Evolutionary conservation across 1,284 basidiomycete genomes (phyloP).

Genomic region (Marasmius fiardii): DNA sequence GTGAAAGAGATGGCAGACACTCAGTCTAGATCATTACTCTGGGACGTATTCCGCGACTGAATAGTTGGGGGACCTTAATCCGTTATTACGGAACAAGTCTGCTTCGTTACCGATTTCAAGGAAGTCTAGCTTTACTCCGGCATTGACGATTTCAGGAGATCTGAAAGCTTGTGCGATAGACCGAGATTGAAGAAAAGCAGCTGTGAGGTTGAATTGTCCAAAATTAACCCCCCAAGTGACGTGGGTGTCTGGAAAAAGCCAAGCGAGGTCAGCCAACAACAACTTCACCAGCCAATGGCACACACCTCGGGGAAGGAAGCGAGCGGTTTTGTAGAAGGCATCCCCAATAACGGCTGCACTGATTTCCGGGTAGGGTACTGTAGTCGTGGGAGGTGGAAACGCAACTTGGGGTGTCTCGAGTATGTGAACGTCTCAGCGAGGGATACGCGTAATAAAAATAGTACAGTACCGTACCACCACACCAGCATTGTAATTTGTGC

Average conservation of each 20-base stretch:
- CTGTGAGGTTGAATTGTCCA: slow-evolving; percentile 51
- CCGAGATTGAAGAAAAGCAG: slow-evolving; percentile 52
- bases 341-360: slow-evolving; percentile 51
- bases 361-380: slow-evolving; percentile 64
- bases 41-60: slow-evolving; percentile 47
- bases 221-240: slow-evolving; percentile 73
- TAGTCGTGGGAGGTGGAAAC: slow-evolving; percentile 47
- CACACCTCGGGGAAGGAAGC: slow-evolving; percentile 48
- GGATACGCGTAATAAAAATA: background rate
- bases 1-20: background rate
- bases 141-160: slow-evolving; percentile 34
- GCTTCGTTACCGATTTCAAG: slow-evolving; percentile 67
- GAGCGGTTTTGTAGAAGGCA: slow-evolving; percentile 47
- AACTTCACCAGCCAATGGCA: background rate
- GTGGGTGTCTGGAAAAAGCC: slow-evolving; percentile 30
- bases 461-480: slow-evolving; percentile 31
- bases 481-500: slow-evolving; percentile 44
- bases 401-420: slow-evolving; percentile 36
- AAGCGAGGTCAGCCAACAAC: background rate
- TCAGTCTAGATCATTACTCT: slow-evolving; percentile 31
- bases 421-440: background rate
- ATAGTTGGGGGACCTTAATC: slow-evolving; percentile 41
- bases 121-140: slow-evolving; percentile 49
- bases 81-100: slow-evolving; percentile 54
- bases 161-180: slow-evolving; percentile 54